Base-by-base conservation (phyloP, 2,329 filamentous ascomycete genomes). In the Tolypocladium endophyticum region DNA sequence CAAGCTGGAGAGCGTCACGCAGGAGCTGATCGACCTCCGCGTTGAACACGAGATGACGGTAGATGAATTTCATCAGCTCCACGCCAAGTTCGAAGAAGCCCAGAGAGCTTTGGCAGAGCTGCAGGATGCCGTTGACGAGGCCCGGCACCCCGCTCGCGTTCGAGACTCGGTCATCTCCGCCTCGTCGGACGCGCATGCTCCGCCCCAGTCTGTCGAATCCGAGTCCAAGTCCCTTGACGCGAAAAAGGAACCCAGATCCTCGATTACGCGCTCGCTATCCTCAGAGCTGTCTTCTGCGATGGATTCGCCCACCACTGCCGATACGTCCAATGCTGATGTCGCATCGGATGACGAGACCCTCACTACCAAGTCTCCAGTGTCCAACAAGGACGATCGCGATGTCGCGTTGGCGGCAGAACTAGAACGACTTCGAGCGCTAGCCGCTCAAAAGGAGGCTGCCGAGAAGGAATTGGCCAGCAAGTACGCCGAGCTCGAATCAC, bases 201-300 rank as follows among this genome's bases (percentile, higher is more conserved):
- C 89, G 28, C 88, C 89, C 16, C 82, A 85, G 59, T 93, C 92
- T 81, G 94, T 94, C 87, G 87, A 94, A 84, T 91, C 86, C 63
- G 87, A 92, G 70, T 79, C 81, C 68, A 86, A 85, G 76, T 84
- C 86, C 69, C 87, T 83, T 76, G 87, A 86, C 71, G 77, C 84
- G 72, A 92, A 87, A 77, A 82, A 86, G 78, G 78, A 76, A 58
- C 74, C 81, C 77, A 76, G 71, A 65, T 90, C 89, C 74, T 92
- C 89, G 69, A 66, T 71, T 43, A 92, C 91, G 78, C 91, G 88
- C 73, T 96, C 92, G 70, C 87, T 97, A 67, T 97, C 91, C 65
- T 94, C 91, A 77, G 94, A 97, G 77, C 83, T 96, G 72, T 96
- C 90, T 69, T 96, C 88, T 73, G 90, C 85, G 79, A 85, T 88